Evolutionary conservation across 176 grass and related monocot genomes (phyloP).

Genomic region (Dactylis glomerata): DNA sequence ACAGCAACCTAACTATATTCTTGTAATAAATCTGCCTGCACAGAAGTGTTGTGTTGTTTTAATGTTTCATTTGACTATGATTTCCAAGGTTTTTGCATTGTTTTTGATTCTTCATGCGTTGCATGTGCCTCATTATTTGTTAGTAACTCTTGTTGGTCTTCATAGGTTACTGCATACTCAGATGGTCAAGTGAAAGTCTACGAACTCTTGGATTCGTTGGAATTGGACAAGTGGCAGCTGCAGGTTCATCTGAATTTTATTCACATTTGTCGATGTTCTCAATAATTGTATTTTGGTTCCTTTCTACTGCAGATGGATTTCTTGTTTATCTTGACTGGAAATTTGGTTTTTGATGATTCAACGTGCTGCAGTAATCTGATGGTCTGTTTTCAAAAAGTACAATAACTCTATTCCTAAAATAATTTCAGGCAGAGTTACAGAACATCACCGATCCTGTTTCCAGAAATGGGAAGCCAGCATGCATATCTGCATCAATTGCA

Average conservation of each 20-base stretch:
- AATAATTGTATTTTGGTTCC: background rate
- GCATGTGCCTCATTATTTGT: background rate
- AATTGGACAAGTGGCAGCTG: constrained; percentile 97
- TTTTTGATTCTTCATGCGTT: constrained; percentile 13
- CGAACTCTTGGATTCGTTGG: constrained; percentile 79
- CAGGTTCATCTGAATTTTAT: constrained; percentile 58
- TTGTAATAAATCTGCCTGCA: background rate
- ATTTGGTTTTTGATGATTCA: background rate
- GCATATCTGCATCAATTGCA: constrained; percentile 70
- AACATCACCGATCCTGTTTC: constrained; percentile 73
- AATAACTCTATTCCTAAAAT: background rate
- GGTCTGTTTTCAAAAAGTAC: background rate
- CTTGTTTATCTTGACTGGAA: constrained; percentile 15
- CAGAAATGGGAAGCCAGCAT: constrained; percentile 59
- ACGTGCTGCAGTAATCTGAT: background rate
- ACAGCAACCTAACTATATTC: background rate
- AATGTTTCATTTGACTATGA: background rate
- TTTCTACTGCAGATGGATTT: background rate
- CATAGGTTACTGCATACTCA: constrained; percentile 81
- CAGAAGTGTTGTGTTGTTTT: background rate
- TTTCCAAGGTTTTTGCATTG: constrained; percentile 9
- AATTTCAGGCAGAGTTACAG: constrained; percentile 88
- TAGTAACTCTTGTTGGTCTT: constrained; percentile 24
- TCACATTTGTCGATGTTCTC: constrained; percentile 11
- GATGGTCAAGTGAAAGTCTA: constrained; percentile 92